These are phyloP conservation scores for Kalanchoe fedtschenkoi DNA, from an alignment of 164 flowering plant species.

Conservation along the genomic window DNA sequence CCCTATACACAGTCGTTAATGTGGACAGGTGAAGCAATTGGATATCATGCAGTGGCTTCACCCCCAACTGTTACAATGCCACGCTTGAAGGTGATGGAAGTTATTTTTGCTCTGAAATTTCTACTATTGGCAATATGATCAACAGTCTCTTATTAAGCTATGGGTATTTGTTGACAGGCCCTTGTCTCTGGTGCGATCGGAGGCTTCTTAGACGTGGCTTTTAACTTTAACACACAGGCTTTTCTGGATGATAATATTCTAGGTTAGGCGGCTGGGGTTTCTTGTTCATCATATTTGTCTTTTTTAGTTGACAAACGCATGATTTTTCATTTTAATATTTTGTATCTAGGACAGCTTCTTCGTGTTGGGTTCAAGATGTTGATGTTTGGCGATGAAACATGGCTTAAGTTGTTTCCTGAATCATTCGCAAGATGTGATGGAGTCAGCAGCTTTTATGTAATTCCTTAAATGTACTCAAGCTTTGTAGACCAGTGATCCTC, in stretches of 20 bases:
- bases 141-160: background rate
- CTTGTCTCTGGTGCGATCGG: slow-evolving; percentile 92
- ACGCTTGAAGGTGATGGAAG: slow-evolving; percentile 55
- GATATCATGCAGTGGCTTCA: slow-evolving; percentile 88
- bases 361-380: slow-evolving; percentile 79
- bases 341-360: slow-evolving; percentile 52
- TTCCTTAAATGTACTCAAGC: slow-evolving; percentile 11
- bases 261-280: slow-evolving; percentile 38
- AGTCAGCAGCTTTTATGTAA: slow-evolving; percentile 90
- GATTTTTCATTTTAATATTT: background rate
- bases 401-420: slow-evolving; percentile 93
- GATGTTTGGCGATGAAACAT: slow-evolving; percentile 96
- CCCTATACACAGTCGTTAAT: slow-evolving; percentile 80
- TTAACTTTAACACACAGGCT: slow-evolving; percentile 90
- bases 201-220: slow-evolving; percentile 86
- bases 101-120: slow-evolving; percentile 16
- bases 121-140: background rate
- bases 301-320: background rate
- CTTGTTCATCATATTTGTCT: background rate
- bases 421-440: slow-evolving; percentile 77
- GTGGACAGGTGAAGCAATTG: slow-evolving; percentile 55
- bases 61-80: slow-evolving; percentile 99
- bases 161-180: slow-evolving; percentile 40
- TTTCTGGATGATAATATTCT: slow-evolving; percentile 83
- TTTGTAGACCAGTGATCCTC: background rate